Evolutionary conservation across 75 land plant species (phyloP), one percentile per base, ranked within the genome.

Genomic region (Chamaecyparis obtusa): DNA sequence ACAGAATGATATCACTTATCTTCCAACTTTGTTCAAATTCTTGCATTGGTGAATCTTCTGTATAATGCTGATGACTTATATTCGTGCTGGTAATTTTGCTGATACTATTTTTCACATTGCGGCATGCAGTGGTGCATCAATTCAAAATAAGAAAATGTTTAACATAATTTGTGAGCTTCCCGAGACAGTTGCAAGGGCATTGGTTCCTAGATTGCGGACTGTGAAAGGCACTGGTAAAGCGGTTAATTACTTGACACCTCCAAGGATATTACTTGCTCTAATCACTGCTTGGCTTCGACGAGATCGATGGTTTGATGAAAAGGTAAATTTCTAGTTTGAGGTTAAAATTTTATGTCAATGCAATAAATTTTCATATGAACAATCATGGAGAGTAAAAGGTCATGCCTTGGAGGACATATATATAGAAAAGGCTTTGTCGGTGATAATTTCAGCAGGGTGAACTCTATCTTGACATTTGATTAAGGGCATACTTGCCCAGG

Each of bases 121-220:
- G 36, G 32, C 35, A 84, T 87, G 88, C 97, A 98, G 99, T 93
- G 99, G 99, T 57, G 94, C 99, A 57, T 90, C 94, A 43, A 89
- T 95, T 37, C 93, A 92, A 83, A 98, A 98, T 88, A 98, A 98
- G 84, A 96, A 95, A 85, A 95, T 95, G 95, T 98, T 98, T 60
- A 98, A 98, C 87, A 94, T 98, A 64, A 98, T 98, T 8, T 98
- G 99, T 75, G 99, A 98, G 97, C 97, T 96, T 64, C 99, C 99
- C 14, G 99, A 98, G 88, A 98, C 99, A 39, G 99, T 98, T 60
- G 99, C 99, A 35, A 93, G 97, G 86, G 90, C 95, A 51, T 91
- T 98, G 89, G 99, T 97, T 43, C 99, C 99, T 43, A 86, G 97
- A 54, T 92, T 98, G 95, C 88, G 99, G 79, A 89, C 93, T 67